These are phyloP conservation scores for Podila epicladia DNA, from an alignment of 192 early-diverging fungal genomes.

Conservation along the genomic window DNA sequence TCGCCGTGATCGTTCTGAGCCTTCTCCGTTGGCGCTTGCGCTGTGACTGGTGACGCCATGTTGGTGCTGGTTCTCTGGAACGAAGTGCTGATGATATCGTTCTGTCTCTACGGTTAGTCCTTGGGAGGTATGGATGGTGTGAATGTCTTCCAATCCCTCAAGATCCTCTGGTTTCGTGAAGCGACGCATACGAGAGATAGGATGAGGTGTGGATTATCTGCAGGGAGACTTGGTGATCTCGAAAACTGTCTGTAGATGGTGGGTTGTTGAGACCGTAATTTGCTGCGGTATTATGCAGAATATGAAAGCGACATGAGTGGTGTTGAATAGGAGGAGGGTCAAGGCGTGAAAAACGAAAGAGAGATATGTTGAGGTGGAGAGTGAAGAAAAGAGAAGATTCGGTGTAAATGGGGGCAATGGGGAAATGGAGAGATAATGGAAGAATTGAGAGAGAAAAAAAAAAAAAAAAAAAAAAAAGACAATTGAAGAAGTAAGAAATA, in stretches of 20 bases:
- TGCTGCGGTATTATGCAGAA: no score
- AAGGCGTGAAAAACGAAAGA: background rate
- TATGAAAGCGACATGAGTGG: no score
- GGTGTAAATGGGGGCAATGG: background rate
- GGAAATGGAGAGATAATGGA: background rate
- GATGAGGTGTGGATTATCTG: no score
- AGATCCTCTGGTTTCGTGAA: background rate
- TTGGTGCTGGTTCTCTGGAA: background rate
- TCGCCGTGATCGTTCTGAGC: slow-evolving; percentile 1
- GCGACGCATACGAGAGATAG: background rate
- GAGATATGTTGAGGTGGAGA: background rate
- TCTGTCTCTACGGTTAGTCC: background rate
- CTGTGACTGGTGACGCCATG: background rate
- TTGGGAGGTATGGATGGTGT: background rate
- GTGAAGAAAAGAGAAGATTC: background rate
- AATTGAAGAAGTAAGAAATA: background rate
- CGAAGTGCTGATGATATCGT: background rate
- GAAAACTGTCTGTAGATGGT: background rate
- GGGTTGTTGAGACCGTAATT: background rate
- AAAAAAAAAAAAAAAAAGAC: no score
- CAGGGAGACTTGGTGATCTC: no score
- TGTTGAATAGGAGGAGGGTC: background rate
- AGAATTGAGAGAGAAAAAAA: no score
- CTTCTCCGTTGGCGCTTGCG: background rate
- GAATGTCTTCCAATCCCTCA: background rate